Conservation (phyloP, 305 asterid species). For the Fraxinus sp. region DNA sequence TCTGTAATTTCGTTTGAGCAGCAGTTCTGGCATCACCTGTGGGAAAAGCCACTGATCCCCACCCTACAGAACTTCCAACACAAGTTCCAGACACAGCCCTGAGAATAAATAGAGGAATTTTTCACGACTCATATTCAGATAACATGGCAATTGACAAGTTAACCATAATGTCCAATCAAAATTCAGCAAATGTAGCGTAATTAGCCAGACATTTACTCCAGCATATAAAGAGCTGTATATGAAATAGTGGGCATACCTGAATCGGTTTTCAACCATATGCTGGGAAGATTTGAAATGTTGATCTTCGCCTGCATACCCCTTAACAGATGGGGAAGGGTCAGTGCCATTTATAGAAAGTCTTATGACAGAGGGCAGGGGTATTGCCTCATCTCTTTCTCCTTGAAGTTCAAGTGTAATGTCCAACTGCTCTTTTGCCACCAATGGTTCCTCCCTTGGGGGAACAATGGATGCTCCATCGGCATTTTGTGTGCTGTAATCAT, state of each 20-base stretch:
- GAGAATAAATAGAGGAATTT: constrained; percentile 23
- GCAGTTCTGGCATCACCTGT: constrained; percentile 40
- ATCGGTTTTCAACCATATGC: constrained; percentile 43
- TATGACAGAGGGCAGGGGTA: constrained; percentile 52
- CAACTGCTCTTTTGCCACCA: constrained; percentile 50
- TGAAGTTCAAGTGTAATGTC: constrained; percentile 62
- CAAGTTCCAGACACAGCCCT: constrained; percentile 46
- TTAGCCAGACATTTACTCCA: neutral
- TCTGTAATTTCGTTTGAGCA: constrained; percentile 38
- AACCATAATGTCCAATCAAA: neutral
- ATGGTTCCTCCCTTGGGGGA: constrained; percentile 42
- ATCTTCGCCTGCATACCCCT: constrained; percentile 33
- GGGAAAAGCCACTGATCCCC: constrained; percentile 49
- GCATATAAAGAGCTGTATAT: neutral
- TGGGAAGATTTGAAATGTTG: constrained; percentile 49
- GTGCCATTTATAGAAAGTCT: constrained; percentile 56
- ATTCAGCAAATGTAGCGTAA: neutral
- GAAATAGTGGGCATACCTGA: constrained; percentile 51
- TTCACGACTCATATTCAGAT: neutral
- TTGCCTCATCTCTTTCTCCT: constrained; percentile 36
- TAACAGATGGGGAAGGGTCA: constrained; percentile 41
- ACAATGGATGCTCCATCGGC: constrained; percentile 29
- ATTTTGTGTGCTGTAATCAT: constrained; percentile 30
- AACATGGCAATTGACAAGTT: neutral
- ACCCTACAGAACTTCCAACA: constrained; percentile 37